Base-by-base conservation (phyloP, 768 basidiomycete genomes). In the Rhodotorula graminis region DNA sequence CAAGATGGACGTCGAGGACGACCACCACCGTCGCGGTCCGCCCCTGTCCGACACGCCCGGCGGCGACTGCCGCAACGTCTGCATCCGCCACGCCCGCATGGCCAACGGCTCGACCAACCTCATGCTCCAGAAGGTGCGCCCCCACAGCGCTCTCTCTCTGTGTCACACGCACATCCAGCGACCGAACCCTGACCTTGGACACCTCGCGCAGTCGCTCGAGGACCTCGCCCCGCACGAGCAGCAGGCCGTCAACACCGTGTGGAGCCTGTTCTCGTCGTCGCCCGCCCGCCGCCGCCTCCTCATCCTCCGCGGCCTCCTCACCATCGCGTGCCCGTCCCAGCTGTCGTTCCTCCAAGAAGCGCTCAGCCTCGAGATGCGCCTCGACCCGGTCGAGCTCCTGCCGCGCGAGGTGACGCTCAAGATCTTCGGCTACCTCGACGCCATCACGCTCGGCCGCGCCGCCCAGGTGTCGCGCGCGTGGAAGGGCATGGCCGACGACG, bases 281-380 rank as follows among this genome's bases (percentile, higher is more conserved):
- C 88, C 93, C 0, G 93, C 97, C 78, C 87, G 90, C 11, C 88
- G 91, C 49, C 87, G 96, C 50, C 92, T 90, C 66, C 88, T 98
- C 80, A 97, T 98, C 80, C 89, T 99, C 61, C 92, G 91, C 78
- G 96, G 96, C 53, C 86, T 99, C 70, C 88, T 99, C 76, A 97
- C 96, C 25, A 98, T 99, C 93, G 98, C 94, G 81, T 98, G 96
- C 82, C 97, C 96, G 84, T 94, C 91, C 60, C 93, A 99, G 79
- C 88, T 99, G 42, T 97, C 96, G 40, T 90, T 97, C 62, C 89
- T 99, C 70, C 90, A 93, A 44, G 92, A 96, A 74, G 90, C 93
- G 65, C 90, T 98, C 71, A 84, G 88, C 47, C 88, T 91, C 76
- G 88, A 97, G 76, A 97, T 96, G 81, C 89, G 96, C 76, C 89